Evolutionary conservation across 345 rosid species (phyloP).

Genomic region (Eucalyptus curtisii): DNA sequence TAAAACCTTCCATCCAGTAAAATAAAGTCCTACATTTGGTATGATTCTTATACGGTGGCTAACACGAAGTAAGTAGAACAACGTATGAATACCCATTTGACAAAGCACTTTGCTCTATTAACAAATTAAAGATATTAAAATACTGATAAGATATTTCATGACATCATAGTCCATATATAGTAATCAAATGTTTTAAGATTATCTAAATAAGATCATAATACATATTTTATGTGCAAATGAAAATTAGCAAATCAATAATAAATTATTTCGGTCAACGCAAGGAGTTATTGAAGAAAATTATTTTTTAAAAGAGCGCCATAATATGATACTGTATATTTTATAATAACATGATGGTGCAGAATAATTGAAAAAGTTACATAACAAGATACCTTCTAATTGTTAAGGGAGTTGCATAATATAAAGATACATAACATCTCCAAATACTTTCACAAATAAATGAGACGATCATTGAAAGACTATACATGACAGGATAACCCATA

Average conservation of each 20-base stretch:
- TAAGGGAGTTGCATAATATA: background rate
- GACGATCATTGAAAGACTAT: background rate
- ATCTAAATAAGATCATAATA: background rate
- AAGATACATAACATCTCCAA: background rate
- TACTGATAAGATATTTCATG: background rate
- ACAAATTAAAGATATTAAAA: background rate
- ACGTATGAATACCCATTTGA: background rate
- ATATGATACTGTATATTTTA: background rate
- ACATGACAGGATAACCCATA: background rate
- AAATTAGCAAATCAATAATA: background rate
- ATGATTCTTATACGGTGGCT: background rate
- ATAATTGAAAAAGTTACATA: background rate
- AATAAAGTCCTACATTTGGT: background rate
- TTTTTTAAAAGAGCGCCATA: background rate
- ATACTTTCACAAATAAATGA: background rate
- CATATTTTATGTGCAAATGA: background rate
- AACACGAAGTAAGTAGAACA: background rate
- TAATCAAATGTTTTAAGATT: background rate
- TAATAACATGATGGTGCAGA: background rate
- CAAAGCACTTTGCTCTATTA: background rate
- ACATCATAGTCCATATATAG: background rate
- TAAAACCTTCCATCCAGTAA: background rate
- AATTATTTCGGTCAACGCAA: background rate
- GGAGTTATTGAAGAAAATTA: background rate
- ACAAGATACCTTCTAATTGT: background rate